phyloP scores from a whole-genome alignment of 2,329 filamentous ascomycete genomes.

The Phoma herbarum region DNA sequence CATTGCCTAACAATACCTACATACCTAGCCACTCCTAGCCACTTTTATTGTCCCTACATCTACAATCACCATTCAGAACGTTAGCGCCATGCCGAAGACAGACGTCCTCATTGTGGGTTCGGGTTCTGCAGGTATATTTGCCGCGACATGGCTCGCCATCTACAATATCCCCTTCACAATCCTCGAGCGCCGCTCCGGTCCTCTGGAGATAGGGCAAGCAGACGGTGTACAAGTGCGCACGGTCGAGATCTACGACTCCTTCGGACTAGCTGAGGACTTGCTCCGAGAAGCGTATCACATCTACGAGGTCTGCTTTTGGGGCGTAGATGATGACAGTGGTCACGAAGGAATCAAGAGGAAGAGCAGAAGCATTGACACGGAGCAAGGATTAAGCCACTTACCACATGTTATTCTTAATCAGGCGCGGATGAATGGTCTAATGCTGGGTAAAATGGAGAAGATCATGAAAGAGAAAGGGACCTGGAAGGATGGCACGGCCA shows the following conservation, averaged over 20 bases:
- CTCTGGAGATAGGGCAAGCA: slow-evolving; percentile 67
- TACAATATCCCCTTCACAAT: slow-evolving; percentile 66
- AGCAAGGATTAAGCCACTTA: slow-evolving; percentile 68
- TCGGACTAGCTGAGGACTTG: slow-evolving; percentile 69
- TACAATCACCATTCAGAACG: not conserved
- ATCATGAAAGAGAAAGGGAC: slow-evolving; percentile 37
- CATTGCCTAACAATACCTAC: not conserved
- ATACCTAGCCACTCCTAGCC: too few relatives aligned
- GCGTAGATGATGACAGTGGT: slow-evolving; percentile 32
- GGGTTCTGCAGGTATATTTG: slow-evolving; percentile 69
- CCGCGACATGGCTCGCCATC: slow-evolving; percentile 68
- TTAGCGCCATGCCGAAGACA: slow-evolving; percentile 34
- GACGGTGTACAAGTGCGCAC: slow-evolving; percentile 73
- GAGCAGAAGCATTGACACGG: slow-evolving; percentile 63
- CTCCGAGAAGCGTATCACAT: slow-evolving; percentile 73
- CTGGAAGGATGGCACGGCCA: slow-evolving; percentile 32
- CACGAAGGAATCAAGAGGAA: slow-evolving; percentile 54
- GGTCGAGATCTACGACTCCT: slow-evolving; percentile 76
- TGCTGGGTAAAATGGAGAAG: slow-evolving; percentile 62
- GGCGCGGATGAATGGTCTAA: slow-evolving; percentile 70
- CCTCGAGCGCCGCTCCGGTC: slow-evolving; percentile 65
- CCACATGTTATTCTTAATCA: slow-evolving; percentile 76
- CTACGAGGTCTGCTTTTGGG: slow-evolving; percentile 67
- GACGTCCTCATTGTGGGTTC: slow-evolving; percentile 70
- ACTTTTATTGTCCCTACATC: not conserved